A percentile compares a stretch with the other conserved stretches of the same genome.
Conservation (phyloP, 2,329 filamentous ascomycete species). For the Colletotrichum spaethianum region DNA sequence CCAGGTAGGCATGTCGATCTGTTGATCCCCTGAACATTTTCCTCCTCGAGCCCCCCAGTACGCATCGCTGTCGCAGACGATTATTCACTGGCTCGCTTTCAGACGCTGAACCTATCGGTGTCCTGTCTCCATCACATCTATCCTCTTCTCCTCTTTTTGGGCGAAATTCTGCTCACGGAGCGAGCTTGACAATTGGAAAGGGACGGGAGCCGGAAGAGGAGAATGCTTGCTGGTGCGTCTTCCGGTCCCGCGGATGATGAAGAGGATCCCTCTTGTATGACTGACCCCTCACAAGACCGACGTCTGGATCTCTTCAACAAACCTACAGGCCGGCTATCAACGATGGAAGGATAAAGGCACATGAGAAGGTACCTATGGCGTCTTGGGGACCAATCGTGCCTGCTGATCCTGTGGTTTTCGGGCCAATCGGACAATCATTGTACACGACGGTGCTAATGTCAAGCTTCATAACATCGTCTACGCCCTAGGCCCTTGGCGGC, state of each 20-base stretch:
- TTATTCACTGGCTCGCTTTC: slow-evolving; percentile 6
- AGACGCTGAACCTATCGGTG: slow-evolving; percentile 4
- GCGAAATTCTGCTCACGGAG: slow-evolving; percentile 5
- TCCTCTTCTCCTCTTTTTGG: slow-evolving; percentile 12
- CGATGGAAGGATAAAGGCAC: slow-evolving; percentile 13
- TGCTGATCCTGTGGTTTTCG: slow-evolving; percentile 20
- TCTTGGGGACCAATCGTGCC: slow-evolving; percentile 6
- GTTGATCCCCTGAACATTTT: slow-evolving; percentile 18
- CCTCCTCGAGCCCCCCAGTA: neutral
- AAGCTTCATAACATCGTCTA: neutral
- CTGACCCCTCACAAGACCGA: slow-evolving; percentile 15
- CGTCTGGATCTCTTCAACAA: slow-evolving; percentile 17
- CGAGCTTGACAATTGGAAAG: neutral
- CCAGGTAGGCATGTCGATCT: slow-evolving; percentile 3
- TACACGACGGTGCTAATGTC: neutral
- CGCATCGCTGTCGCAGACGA: neutral
- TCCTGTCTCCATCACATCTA: neutral
- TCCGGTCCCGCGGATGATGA: slow-evolving; percentile 9
- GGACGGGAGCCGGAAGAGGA: slow-evolving; percentile 5
- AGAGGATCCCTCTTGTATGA: slow-evolving; percentile 21
- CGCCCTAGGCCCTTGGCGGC: slow-evolving; percentile 4
- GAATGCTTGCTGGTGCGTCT: slow-evolving; percentile 2
- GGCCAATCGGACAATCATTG: neutral
- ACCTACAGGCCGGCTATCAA: slow-evolving; percentile 7
- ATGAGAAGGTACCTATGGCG: neutral